Base-by-base conservation (phyloP, 2,329 filamentous ascomycete genomes). In the Didymella exigua region DNA sequence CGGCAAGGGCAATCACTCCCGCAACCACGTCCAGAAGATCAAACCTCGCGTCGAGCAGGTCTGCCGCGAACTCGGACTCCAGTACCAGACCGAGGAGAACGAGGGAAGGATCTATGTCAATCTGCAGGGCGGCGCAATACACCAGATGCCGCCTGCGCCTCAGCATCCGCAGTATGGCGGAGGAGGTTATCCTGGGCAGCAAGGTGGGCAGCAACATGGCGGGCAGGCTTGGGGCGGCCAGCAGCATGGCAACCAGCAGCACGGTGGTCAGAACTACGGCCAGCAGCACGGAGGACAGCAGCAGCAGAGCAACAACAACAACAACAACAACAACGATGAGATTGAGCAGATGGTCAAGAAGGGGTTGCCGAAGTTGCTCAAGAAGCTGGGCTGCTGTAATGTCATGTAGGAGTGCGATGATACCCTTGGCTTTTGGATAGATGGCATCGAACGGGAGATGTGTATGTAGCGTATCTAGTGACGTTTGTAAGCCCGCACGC, bases 1-100 rank as follows among this genome's bases (percentile, higher is more conserved):
- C 26, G 95, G 95, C 69, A 96, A 93, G 77, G 95, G 95, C 3
- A 95, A 96, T 74, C 95, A 99, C 78, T 91, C 87, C 45, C 80
- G 78, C 9, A 84, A 87, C 62, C 89, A 95, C 68, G 83, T 98
- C 21, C 91, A 96, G 76, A 97, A 95, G 81, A 87, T 99, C 76
- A 97, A 96, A 78, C 95, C 95, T n/a, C 84, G 90, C 58, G 91
- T 98, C 37, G 93, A 98, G 78, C 83, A 90, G 72, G 81, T 98
- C 43, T 96, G 93, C 76, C 84, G 81, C 43, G 89, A 97, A 73
- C 77, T 96, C 38, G 91, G 93, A 0, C 80, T 99, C 49, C 84
- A 92, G 67, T 97, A 89, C 76, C 78, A 83, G 52, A 96, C 91
- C 1, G 95, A 98, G 79, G 88, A 89, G 43, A 98, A 99, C 66